These are phyloP conservation scores for Tieghemiomyces parasiticus DNA, from an alignment of 192 early-diverging fungal species.

Conservation along the genomic window DNA sequence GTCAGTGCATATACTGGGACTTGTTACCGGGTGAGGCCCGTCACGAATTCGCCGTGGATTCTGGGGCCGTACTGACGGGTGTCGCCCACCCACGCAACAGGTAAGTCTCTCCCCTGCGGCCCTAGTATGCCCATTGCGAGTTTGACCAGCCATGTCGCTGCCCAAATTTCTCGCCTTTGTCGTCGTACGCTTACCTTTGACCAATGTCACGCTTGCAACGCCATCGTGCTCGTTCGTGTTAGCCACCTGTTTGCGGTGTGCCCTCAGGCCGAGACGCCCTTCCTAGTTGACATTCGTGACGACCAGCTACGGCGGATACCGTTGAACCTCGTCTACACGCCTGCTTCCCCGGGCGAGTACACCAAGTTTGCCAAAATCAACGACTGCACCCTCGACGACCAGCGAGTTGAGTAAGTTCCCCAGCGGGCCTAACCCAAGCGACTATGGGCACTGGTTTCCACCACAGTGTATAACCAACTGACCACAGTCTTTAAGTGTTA, in stretches of 20 bases:
- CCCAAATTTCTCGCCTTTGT: too few relatives aligned
- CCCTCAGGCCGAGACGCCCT: constrained; percentile 19
- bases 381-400: constrained; percentile 24
- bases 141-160: too few relatives aligned
- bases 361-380: constrained; percentile 23
- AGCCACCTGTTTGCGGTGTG: constrained; percentile 18
- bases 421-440: background rate
- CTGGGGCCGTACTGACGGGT: constrained; percentile 49
- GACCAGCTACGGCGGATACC: constrained; percentile 6
- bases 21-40: constrained; percentile 32
- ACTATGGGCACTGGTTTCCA: too few relatives aligned
- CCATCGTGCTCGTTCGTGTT: too few relatives aligned
- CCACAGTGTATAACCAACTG: too few relatives aligned
- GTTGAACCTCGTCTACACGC: constrained; percentile 14
- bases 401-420: constrained; percentile 29
- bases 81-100: constrained; percentile 69
- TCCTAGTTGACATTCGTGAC: constrained; percentile 15
- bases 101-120: too few relatives aligned
- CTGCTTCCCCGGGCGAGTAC: constrained; percentile 13
- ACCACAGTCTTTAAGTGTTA: too few relatives aligned
- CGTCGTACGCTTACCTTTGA: too few relatives aligned
- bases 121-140: too few relatives aligned
- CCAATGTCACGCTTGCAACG: too few relatives aligned
- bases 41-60: constrained; percentile 43
- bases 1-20: constrained; percentile 85